Percentiles rank a stretch among this genome's conserved stretches.
phyloP scores from a whole-genome alignment of 2,329 filamentous ascomycete species.

The Apiospora kogelbergensis region DNA sequence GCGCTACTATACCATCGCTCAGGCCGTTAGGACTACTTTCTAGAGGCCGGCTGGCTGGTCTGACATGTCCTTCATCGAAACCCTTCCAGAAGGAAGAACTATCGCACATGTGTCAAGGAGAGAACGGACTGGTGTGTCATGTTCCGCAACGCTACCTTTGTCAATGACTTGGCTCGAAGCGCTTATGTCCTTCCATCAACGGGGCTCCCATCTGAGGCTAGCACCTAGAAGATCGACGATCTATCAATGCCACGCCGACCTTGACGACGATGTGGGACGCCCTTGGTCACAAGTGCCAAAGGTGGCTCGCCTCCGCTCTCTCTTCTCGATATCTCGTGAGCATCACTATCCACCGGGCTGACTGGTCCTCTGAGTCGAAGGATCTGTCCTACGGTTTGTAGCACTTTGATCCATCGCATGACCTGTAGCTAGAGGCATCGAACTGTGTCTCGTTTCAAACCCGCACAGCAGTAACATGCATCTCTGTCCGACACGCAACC shows the following conservation, averaged over 20 bases:
- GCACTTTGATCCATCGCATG: background rate
- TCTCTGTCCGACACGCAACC: background rate
- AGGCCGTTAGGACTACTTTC: background rate
- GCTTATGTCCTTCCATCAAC: background rate
- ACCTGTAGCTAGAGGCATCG: background rate
- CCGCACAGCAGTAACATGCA: background rate
- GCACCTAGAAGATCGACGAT: background rate
- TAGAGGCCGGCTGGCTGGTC: background rate
- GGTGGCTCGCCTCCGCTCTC: background rate
- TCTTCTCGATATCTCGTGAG: background rate
- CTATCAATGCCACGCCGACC: background rate
- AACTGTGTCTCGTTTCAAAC: slow-evolving; percentile 8
- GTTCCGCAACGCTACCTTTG: background rate
- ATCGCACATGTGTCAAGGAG: background rate
- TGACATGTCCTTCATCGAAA: background rate
- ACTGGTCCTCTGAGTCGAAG: background rate
- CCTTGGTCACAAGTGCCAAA: background rate
- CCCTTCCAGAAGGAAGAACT: background rate
- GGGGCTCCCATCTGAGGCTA: background rate
- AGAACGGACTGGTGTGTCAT: background rate
- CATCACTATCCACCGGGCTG: background rate
- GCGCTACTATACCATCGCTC: background rate
- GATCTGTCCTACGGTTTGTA: background rate
- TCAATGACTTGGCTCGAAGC: background rate
- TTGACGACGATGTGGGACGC: background rate